phyloP scores from a whole-genome alignment of 2,329 filamentous ascomycete genomes.

The Pseudopyricularia javanii region DNA sequence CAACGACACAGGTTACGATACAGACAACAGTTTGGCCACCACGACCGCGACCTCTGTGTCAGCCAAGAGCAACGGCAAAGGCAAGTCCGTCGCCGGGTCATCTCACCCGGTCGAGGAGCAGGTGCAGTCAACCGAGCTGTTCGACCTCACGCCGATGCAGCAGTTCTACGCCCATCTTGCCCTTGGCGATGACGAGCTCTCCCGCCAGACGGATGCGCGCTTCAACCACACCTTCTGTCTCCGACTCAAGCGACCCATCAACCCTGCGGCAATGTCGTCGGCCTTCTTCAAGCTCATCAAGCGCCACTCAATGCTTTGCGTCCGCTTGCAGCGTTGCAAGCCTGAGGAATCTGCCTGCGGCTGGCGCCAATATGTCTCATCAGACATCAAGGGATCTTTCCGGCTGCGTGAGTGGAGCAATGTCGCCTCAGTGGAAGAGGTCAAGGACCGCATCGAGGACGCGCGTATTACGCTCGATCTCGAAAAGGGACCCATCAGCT shows the following conservation, averaged over 20 bases:
- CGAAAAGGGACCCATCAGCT: conserved; percentile 35
- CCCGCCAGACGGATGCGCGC: not conserved
- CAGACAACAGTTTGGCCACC: not conserved
- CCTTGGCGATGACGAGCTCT: not conserved
- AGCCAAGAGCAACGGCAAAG: too few species aligned
- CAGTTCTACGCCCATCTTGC: not conserved
- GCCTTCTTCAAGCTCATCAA: not conserved
- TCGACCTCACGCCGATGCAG: not conserved
- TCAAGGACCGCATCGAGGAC: conserved; percentile 25
- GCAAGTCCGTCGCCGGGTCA: too few species aligned
- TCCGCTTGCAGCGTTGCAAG: not conserved
- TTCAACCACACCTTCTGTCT: not conserved
- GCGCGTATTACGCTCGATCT: conserved; percentile 32
- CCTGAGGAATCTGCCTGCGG: not conserved
- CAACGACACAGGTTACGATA: not conserved
- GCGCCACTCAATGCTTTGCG: not conserved
- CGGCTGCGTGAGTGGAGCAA: conserved; percentile 28
- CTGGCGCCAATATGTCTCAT: conserved; percentile 23
- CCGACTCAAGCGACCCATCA: not conserved
- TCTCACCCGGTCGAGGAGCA: not conserved
- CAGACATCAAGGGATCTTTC: conserved; percentile 27
- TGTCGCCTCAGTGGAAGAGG: conserved; percentile 23
- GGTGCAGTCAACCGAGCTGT: not conserved
- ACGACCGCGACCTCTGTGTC: not conserved
- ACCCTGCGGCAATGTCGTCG: not conserved